Base-by-base conservation (phyloP, 257 asterid species). In the Ophiorrhiza pumila region DNA sequence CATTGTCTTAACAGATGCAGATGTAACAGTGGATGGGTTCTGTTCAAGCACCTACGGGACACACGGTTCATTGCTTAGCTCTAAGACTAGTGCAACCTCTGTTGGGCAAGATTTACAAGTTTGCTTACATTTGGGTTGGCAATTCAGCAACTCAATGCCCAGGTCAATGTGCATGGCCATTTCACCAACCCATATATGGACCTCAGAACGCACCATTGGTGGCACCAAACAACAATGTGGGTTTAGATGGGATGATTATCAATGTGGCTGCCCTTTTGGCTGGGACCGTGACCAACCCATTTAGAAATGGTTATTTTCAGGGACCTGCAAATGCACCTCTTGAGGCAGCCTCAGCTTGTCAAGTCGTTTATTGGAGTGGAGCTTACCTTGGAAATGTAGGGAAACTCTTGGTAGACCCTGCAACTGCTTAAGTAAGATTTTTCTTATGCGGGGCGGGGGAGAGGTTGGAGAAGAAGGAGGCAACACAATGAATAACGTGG, bases 331-430 rank as follows among this genome's bases (percentile, higher is more conserved):
- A 59, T 4, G 94, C 88, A 10, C 94, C 90, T 17, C 37, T 88
- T 3, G 94, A 88, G 55, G 94, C 88, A 2, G 87, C 90, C 1
- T 72, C 91, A 4, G 91, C 94, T 67, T 88, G 94, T 25, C 72
- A 87, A 0, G 94, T 91, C 3, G 75, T 88, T 13, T 88, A 81
- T 53, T 90, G 79, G 0, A 78, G 80, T 10, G 91, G 94, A 37
- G 90, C 94, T 31, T 88, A 84, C 63, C 91, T 91, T 0, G 94
- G 94, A 1, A 82, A 83, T 0, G 83, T 91, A 15, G 94, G 91
- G 3, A 78, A 86, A 39, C 43, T 88, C 66, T 72, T 86, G 76
- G 86, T 88, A 74, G 91, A 86, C 68, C 73, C 81, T 20, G 74
- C 90, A 2, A 86, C 75, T 4, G 91, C n/a, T n/a, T n/a, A n/a